These are phyloP conservation scores for Thalassiosira tumida DNA, from an alignment of 352 stramenopile species.

Conservation along the genomic window DNA sequence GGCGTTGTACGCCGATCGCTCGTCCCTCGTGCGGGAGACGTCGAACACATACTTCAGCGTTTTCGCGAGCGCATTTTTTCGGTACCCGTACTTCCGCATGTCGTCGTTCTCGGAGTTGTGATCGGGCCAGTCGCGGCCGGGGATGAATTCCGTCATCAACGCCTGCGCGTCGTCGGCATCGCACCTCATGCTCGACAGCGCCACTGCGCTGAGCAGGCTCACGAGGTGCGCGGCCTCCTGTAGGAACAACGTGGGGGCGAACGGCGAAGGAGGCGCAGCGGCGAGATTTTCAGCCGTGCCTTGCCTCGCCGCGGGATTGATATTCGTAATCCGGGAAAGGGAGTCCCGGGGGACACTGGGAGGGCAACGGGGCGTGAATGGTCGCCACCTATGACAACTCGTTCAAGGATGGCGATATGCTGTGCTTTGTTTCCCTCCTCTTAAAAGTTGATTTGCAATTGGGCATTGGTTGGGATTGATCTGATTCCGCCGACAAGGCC, in stretches of 20 bases:
- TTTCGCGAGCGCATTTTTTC: neutral
- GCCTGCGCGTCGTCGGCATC: conserved; percentile 78
- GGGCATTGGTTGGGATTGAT: too few relatives aligned
- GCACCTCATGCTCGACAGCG: conserved; percentile 79
- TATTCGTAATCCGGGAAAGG: too few relatives aligned
- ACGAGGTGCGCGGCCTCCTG: conserved; percentile 84
- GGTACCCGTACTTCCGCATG: conserved; percentile 48
- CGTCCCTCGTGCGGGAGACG: conserved; percentile 67
- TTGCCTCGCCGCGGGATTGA: too few relatives aligned
- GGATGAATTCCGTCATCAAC: conserved; percentile 75
- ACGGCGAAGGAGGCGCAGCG: too few relatives aligned
- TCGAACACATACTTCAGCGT: conserved; percentile 79
- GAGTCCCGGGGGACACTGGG: too few relatives aligned
- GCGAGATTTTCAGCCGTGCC: too few relatives aligned
- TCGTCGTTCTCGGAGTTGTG: conserved; percentile 76
- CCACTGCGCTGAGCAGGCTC: conserved; percentile 78
- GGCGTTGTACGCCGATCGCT: conserved; percentile 83
- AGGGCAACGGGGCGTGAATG: too few relatives aligned
- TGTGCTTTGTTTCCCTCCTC: too few relatives aligned
- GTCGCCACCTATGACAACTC: too few relatives aligned
- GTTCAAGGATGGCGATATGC: too few relatives aligned
- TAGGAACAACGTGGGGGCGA: conserved; percentile 84
- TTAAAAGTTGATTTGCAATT: too few relatives aligned
- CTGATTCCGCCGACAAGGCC: too few relatives aligned
- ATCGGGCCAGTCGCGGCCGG: conserved; percentile 61